These are phyloP conservation scores for Buddleja alternifolia DNA, from an alignment of 257 asterid genomes.

Conservation along the genomic window DNA sequence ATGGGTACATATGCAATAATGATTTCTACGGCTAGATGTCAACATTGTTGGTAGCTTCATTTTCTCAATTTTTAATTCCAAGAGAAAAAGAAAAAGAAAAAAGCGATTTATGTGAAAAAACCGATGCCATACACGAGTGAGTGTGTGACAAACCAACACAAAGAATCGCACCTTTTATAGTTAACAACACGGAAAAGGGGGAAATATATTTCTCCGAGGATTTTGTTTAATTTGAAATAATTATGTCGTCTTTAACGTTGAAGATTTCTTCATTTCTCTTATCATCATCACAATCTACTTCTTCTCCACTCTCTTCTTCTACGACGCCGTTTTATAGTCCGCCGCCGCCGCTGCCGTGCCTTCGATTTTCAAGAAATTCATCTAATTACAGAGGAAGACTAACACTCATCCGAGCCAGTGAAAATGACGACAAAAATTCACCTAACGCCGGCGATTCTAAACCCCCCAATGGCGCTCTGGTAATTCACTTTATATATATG, in stretches of 20 bases:
- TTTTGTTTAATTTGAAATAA: constrained; percentile 19
- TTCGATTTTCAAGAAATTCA: constrained; percentile 44
- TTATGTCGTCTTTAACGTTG: constrained; percentile 70
- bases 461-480: constrained; percentile 70
- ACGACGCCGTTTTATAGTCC: constrained; percentile 39
- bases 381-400: constrained; percentile 44
- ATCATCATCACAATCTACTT: constrained; percentile 38
- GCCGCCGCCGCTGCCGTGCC: constrained; percentile 33
- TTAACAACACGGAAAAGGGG: too few relatives aligned
- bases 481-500: constrained; percentile 35
- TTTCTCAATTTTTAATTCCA: too few relatives aligned
- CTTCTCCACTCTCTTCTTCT: constrained; percentile 37
- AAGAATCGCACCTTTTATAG: too few relatives aligned
- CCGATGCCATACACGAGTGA: too few relatives aligned
- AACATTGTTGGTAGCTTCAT: too few relatives aligned
- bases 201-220: not conserved
- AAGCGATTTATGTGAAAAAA: too few relatives aligned
- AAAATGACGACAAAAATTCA: constrained; percentile 38
- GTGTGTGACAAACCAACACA: too few relatives aligned
- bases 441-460: constrained; percentile 62
- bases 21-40: too few relatives aligned
- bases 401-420: constrained; percentile 54
- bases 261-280: constrained; percentile 53
- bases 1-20: too few relatives aligned
- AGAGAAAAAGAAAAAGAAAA: too few relatives aligned